phyloP scores from a whole-genome alignment of 2,329 filamentous ascomycete genomes.

The Ophiostoma fasciatum region DNA sequence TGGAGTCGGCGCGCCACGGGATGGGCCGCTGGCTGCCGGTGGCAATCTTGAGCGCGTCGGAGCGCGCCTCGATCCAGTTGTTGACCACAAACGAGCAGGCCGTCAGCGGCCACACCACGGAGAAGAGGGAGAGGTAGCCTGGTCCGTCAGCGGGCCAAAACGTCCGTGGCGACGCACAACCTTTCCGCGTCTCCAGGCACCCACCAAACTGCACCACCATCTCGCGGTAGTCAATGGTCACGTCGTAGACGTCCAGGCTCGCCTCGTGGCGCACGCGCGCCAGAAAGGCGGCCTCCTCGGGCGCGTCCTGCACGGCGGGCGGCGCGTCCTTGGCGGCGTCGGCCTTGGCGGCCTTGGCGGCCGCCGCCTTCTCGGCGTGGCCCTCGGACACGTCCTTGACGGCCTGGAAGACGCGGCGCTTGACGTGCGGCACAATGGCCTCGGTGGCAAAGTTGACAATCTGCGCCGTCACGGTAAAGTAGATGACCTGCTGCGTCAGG shows the following conservation, averaged over 20 bases:
- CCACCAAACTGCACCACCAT: constrained; percentile 66
- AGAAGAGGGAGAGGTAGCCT: constrained; percentile 77
- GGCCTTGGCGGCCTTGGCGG: too few relatives aligned
- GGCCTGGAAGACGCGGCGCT: constrained; percentile 62
- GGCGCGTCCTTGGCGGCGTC: too few relatives aligned
- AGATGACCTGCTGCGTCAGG: constrained; percentile 83
- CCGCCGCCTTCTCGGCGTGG: constrained; percentile 38
- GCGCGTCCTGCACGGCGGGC: constrained; percentile 42
- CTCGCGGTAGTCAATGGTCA: constrained; percentile 79
- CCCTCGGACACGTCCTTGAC: constrained; percentile 56
- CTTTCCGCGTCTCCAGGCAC: too few relatives aligned
- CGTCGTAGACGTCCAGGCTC: constrained; percentile 71
- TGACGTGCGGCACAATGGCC: constrained; percentile 69
- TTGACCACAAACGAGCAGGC: constrained; percentile 80
- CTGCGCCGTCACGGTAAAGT: constrained; percentile 89
- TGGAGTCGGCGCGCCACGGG: constrained; percentile 81
- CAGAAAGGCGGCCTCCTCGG: constrained; percentile 70
- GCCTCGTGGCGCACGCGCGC: constrained; percentile 70
- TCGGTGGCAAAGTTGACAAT: constrained; percentile 79
- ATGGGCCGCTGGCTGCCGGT: constrained; percentile 77
- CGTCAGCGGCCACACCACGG: constrained; percentile 88
- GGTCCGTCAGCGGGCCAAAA: not conserved
- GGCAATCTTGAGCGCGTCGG: constrained; percentile 84
- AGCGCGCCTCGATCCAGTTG: constrained; percentile 90
- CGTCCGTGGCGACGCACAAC: not conserved